Conservation (phyloP, 192 early-diverging fungal species). For the Backusella sp. region DNA sequence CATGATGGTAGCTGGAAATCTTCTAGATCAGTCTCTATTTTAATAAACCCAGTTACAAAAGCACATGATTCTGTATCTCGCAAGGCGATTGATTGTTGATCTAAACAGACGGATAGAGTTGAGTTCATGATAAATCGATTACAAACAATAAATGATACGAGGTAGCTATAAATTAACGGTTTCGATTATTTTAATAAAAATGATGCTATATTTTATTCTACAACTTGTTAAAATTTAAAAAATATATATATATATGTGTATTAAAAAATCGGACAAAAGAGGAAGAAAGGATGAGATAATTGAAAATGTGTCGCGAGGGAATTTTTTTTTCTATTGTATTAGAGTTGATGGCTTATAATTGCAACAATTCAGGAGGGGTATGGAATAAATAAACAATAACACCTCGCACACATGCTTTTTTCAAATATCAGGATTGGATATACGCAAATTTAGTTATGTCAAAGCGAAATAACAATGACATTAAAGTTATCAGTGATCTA, state of each 20-base stretch:
- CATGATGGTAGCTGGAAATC: neutral
- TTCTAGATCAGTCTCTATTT: neutral
- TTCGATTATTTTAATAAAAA: neutral
- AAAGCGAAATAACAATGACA: neutral
- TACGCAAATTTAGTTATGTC: neutral
- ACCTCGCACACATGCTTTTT: conserved; percentile 1
- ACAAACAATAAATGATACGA: neutral
- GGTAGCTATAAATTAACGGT: neutral
- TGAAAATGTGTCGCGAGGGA: neutral
- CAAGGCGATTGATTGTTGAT: neutral
- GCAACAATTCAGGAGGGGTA: neutral
- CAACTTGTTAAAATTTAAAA: neutral
- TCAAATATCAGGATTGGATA: neutral
- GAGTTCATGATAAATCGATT: neutral
- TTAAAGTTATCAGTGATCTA: neutral
- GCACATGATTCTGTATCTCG: neutral
- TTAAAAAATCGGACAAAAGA: neutral
- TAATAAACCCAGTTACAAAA: conserved; percentile 3
- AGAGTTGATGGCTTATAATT: neutral
- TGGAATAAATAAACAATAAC: conserved; percentile 6
- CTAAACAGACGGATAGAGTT: neutral
- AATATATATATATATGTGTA: neutral
- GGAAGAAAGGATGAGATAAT: conserved; percentile 5
- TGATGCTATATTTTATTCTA: neutral
- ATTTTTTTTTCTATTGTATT: conserved; percentile 1